These are phyloP conservation scores for Talaromyces marneffei DNA, from an alignment of 2,329 filamentous ascomycete genomes.

Conservation along the genomic window DNA sequence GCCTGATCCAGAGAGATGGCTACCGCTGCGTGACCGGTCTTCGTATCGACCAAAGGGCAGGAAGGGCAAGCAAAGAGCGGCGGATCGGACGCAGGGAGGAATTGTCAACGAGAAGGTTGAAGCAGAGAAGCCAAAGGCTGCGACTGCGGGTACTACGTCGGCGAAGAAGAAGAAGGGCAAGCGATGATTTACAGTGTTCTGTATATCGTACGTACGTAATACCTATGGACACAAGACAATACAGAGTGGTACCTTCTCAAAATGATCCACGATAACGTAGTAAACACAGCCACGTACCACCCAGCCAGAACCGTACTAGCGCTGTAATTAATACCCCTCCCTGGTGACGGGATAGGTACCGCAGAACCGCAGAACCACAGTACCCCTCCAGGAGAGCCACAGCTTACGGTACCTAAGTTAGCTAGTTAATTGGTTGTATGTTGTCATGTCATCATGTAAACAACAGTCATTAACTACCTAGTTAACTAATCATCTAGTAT, in stretches of 20 bases:
- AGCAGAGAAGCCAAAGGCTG: conserved; percentile 21
- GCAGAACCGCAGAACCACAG: neutral
- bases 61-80: conserved; percentile 79
- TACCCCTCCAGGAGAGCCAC: neutral
- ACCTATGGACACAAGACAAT: neutral
- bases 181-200: conserved; percentile 36
- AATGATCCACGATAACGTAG: neutral
- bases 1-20: conserved; percentile 85
- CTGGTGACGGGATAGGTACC: no score
- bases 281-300: neutral
- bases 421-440: neutral
- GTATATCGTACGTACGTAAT: no score
- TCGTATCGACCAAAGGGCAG: conserved; percentile 85
- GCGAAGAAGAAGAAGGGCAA: conserved; percentile 52
- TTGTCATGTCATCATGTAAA: neutral
- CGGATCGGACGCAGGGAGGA: conserved; percentile 79
- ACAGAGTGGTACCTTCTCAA: neutral
- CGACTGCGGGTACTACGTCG: conserved; percentile 28
- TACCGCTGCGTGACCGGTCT: conserved; percentile 82
- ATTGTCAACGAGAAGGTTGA: conserved; percentile 66
- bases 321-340: neutral
- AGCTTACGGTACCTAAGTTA: no score
- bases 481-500: neutral
- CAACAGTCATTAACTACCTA: neutral
- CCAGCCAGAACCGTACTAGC: neutral